Evolutionary conservation across 495 filamentous ascomycete species (phyloP).

Genomic region (Rhypophila decipiens): DNA sequence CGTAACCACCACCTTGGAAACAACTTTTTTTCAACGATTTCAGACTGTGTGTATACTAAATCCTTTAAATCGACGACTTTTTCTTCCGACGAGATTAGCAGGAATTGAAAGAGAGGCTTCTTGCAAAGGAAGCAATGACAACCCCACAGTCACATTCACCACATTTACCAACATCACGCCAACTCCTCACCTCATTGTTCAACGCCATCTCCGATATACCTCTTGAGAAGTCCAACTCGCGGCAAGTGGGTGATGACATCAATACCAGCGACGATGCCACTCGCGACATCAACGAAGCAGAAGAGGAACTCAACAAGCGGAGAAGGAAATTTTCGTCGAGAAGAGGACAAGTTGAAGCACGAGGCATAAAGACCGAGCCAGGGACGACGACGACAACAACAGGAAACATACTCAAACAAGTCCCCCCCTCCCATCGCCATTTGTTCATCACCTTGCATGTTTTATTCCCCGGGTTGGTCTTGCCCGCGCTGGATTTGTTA

Average conservation of each 20-base stretch:
- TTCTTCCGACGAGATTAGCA: too few species aligned
- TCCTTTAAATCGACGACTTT: too few species aligned
- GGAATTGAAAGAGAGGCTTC: too few species aligned
- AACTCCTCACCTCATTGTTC: constrained; percentile 41
- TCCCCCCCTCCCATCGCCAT: constrained; percentile 32
- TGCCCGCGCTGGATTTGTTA: constrained; percentile 76
- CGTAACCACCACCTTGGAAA: too few species aligned
- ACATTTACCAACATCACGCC: constrained; percentile 33
- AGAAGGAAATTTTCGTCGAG: not conserved
- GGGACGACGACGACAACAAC: not conserved
- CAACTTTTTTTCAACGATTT: too few species aligned
- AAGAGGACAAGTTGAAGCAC: not conserved
- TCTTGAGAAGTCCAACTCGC: constrained; percentile 5
- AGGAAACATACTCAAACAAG: constrained; percentile 19
- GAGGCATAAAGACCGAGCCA: not conserved
- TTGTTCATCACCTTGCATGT: constrained; percentile 57
- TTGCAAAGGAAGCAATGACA: too few species aligned
- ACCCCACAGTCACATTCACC: too few species aligned
- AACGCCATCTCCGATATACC: constrained; percentile 35
- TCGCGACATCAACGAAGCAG: not conserved
- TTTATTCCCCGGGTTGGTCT: constrained; percentile 52
- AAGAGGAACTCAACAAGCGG: not conserved
- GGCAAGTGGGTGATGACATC: not conserved
- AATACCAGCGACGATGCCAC: not conserved
- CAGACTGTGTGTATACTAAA: too few species aligned